Evolutionary conservation across 257 asterid genomes (phyloP), one percentile per base, ranked within the genome.

Genomic region (Apocynum venetum): DNA sequence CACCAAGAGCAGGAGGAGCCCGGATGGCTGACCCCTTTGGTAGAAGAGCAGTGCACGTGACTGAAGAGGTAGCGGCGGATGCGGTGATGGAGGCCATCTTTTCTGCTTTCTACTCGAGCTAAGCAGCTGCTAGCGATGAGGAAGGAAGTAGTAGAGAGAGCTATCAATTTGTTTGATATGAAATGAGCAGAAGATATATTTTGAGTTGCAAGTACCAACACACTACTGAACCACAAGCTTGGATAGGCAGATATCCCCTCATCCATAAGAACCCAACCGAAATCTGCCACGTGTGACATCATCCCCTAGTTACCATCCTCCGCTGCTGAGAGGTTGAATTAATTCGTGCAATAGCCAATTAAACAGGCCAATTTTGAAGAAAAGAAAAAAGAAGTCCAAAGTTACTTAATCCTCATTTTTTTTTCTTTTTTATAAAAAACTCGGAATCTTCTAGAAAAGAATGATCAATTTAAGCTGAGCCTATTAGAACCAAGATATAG

Each of bases 81-180:
- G 95, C 90, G 7, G 91, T 83, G 89, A 89, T 76, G 79, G 93
- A 83, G 76, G 97, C 96, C 98, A 91, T 93, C 53, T 77, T 71
- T 40, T 52, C 53, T 68, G 73, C 14, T 8, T 6, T 15, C 31
- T 2, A 10, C 15, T 25, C 35, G 49, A 73, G 66, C 48, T 8
- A 53, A 53, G 44, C 67, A 53, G 64, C 51, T 2, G 64, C n/a
- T 31, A 52, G 48, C n/a, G 12, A 66, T 8, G 43, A 48, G 15
- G 6, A 19, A 11, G 36, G 8, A 76, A 55, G 31, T 55, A 25
- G 53, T 2, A 74, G 48, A 70, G 40, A 31, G 69, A 44, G 69
- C 72, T 71, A 53, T 72, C 68, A 69, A 80, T 51, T 73, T 77
- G 69, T 80, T 71, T 17, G 53, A 15, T 67, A 41, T 17, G 73